phyloP scores from a whole-genome alignment of 306 rosid genomes.

The Begonia fuchsioides region DNA sequence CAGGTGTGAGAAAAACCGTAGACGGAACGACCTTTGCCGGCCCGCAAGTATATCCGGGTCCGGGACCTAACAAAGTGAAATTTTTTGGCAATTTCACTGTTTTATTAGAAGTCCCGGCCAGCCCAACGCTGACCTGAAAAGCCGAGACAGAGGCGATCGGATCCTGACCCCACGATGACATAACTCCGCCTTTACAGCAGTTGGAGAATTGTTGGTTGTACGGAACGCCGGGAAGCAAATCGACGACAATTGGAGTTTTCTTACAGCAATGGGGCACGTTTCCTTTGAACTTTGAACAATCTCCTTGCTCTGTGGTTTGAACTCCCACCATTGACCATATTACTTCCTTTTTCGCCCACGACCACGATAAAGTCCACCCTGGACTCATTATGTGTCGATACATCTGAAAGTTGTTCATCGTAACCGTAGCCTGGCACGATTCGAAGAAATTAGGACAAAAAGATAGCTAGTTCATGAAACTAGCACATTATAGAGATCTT shows the following conservation, averaged over 20 bases:
- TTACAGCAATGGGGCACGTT: constrained; percentile 59
- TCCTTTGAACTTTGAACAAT: constrained; percentile 59
- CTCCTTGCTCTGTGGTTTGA: constrained; percentile 73
- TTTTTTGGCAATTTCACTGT: constrained; percentile 60
- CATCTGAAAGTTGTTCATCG: constrained; percentile 59
- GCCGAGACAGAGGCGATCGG: constrained; percentile 49
- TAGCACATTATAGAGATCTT: constrained; percentile 6
- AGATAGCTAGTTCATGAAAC: too few species aligned
- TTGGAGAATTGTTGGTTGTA: constrained; percentile 50
- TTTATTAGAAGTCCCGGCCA: constrained; percentile 59
- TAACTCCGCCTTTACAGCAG: constrained; percentile 67
- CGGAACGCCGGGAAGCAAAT: constrained; percentile 69
- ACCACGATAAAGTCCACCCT: constrained; percentile 69
- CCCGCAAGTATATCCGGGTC: constrained; percentile 70
- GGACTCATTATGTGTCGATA: constrained; percentile 54
- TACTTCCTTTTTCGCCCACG: constrained; percentile 68
- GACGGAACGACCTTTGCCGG: constrained; percentile 54
- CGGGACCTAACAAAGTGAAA: constrained; percentile 60
- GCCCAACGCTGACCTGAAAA: constrained; percentile 70
- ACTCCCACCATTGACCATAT: constrained; percentile 66
- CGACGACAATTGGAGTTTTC: constrained; percentile 51
- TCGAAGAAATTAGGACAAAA: not conserved
- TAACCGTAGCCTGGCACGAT: constrained; percentile 51
- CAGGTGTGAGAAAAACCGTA: constrained; percentile 37
- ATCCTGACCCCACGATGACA: constrained; percentile 66